phyloP scores from a whole-genome alignment of 2,329 filamentous ascomycete species.

The Claviceps lovelessii region DNA sequence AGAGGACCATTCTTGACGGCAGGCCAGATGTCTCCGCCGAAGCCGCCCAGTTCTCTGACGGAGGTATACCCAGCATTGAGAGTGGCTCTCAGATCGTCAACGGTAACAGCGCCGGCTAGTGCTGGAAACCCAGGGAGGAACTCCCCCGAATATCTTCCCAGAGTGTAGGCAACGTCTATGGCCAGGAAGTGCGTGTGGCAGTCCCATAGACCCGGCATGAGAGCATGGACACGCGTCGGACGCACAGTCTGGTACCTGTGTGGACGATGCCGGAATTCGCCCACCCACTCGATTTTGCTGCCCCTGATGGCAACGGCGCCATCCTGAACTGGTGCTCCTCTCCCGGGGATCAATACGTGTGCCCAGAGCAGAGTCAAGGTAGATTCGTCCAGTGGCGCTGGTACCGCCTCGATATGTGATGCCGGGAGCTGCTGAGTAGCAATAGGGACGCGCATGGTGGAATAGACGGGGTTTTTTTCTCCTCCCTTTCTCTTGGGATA shows the following conservation, averaged over 20 bases:
- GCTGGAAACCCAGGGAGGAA: conserved; percentile 7
- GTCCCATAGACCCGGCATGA: conserved; percentile 41
- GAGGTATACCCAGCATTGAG: conserved; percentile 35
- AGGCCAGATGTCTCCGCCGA: conserved; percentile 27
- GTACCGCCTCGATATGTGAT: conserved; percentile 3
- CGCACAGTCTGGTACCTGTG: conserved; percentile 13
- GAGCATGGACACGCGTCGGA: conserved; percentile 23
- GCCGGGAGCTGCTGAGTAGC: conserved; percentile 2
- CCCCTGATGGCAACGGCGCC: conserved; percentile 22
- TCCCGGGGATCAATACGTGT: conserved; percentile 22
- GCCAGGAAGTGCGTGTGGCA: conserved; percentile 34
- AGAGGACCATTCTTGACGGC: conserved; percentile 30
- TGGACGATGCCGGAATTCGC: conserved; percentile 7
- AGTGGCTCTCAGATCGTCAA: conserved; percentile 20
- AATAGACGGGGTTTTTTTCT: background rate
- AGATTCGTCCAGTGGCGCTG: conserved; percentile 2
- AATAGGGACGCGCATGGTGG: conserved; percentile 7
- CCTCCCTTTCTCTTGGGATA: too few species aligned
- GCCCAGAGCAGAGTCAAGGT: conserved; percentile 13
- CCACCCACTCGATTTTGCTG: conserved; percentile 25
- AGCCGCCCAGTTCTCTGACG: conserved; percentile 34
- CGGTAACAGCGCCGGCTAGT: conserved; percentile 7
- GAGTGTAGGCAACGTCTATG: conserved; percentile 5
- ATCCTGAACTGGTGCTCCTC: conserved; percentile 18
- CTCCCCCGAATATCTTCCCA: background rate